phyloP scores from a whole-genome alignment of 83 land plant species.

The Isoetes engelmannii region DNA sequence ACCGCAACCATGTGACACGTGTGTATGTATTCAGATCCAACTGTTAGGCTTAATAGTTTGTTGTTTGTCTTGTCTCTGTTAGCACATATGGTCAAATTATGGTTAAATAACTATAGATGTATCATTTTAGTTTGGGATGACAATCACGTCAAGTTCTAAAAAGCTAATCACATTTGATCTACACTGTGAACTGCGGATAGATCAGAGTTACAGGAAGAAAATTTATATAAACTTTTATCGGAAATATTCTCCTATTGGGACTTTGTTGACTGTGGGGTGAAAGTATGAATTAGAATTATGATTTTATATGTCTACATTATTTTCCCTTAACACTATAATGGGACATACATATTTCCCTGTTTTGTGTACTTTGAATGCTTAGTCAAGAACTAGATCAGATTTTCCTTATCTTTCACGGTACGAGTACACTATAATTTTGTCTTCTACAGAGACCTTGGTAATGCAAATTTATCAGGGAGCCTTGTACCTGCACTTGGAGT shows the following conservation, averaged over 20 bases:
- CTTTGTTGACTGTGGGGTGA: no score
- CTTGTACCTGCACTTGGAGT: conserved; percentile 61
- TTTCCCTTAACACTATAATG: no score
- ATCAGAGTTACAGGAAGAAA: no score
- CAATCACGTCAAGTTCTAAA: no score
- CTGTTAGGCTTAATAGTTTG: neutral
- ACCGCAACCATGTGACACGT: conserved; percentile 58
- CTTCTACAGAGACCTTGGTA: conserved; percentile 69
- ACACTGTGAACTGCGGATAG: no score
- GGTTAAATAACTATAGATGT: neutral
- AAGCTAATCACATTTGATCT: no score
- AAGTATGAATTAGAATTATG: no score
- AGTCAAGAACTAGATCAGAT: neutral
- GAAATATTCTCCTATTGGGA: no score
- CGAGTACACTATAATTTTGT: neutral
- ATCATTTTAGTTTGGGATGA: neutral
- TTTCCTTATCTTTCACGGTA: neutral
- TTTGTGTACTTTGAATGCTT: neutral
- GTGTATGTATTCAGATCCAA: conserved; percentile 30
- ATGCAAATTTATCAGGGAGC: conserved; percentile 59
- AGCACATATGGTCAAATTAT: no score
- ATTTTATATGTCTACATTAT: no score
- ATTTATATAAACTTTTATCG: no score
- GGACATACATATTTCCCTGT: no score
- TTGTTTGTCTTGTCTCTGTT: neutral